Evolutionary conservation across 2,329 filamentous ascomycete species (phyloP).

Genomic region (Fusarium newnesense): DNA sequence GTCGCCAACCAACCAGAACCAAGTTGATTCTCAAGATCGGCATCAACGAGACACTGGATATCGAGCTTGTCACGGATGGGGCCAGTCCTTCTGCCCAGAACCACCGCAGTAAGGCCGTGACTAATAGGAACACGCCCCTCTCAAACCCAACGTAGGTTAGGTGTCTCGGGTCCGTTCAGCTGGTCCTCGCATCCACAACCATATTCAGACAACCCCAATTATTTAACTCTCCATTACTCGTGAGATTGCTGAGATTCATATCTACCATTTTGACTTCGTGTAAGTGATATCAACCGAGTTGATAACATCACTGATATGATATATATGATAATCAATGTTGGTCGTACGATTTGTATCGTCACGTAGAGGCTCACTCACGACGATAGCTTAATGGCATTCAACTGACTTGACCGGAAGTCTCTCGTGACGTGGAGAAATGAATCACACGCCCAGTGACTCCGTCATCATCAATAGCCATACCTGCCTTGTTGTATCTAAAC

Average conservation of each 20-base stretch:
- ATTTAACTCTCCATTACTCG: constrained; percentile 29
- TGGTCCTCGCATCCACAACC: constrained; percentile 26
- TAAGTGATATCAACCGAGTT: constrained; percentile 5
- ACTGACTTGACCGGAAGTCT: neutral
- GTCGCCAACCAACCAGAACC: constrained; percentile 32
- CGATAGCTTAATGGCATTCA: neutral
- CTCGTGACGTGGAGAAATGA: constrained; percentile 7
- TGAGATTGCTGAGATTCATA: constrained; percentile 14
- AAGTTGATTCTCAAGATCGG: constrained; percentile 41
- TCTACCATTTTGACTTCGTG: constrained; percentile 6
- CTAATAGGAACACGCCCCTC: constrained; percentile 34
- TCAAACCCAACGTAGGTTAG: neutral
- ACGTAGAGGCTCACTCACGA: neutral
- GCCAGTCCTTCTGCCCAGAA: constrained; percentile 34
- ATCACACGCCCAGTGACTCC: neutral
- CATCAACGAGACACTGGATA: constrained; percentile 45
- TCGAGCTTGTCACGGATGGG: constrained; percentile 37
- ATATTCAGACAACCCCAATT: constrained; percentile 30
- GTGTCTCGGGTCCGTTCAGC: constrained; percentile 26
- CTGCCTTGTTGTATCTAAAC: neutral
- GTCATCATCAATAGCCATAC: constrained; percentile 5
- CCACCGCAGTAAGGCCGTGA: constrained; percentile 46
- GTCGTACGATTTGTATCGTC: neutral
- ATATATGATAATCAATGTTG: too few species aligned
- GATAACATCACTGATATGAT: neutral